A percentile compares a stretch with the other conserved stretches of the same genome.
Conservation (phyloP, 768 basidiomycete species). For the Macrocybe gigantea region DNA sequence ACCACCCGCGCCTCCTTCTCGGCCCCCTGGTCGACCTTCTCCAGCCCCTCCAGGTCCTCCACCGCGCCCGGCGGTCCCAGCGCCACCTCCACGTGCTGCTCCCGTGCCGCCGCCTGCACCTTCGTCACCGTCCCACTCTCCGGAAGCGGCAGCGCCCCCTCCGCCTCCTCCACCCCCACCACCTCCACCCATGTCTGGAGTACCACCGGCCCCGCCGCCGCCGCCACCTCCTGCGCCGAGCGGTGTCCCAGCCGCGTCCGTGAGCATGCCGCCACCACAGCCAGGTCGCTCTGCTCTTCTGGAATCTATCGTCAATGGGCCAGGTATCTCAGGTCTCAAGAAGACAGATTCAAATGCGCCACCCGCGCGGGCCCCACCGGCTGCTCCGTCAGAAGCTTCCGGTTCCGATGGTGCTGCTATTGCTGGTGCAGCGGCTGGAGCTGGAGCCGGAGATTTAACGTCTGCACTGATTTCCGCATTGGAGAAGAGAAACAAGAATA, state of each 20-base stretch:
- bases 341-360: slow-evolving; percentile 45
- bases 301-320: slow-evolving; percentile 71
- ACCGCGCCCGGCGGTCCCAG: slow-evolving; percentile 11
- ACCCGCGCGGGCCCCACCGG: slow-evolving; percentile 26
- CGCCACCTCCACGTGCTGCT: slow-evolving; percentile 12
- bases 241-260: background rate
- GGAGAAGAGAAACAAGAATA: slow-evolving; percentile 75
- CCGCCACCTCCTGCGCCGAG: slow-evolving; percentile 52
- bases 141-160: slow-evolving; percentile 19
- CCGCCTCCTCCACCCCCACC: slow-evolving; percentile 39
- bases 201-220: slow-evolving; percentile 26
- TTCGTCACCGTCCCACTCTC: slow-evolving; percentile 34
- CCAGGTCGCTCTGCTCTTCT: slow-evolving; percentile 45
- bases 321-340: slow-evolving; percentile 63
- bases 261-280: background rate
- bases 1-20: slow-evolving; percentile 8
- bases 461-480: slow-evolving; percentile 81
- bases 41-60: slow-evolving; percentile 9
- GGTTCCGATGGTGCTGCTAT: slow-evolving; percentile 23
- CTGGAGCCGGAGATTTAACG: slow-evolving; percentile 70
- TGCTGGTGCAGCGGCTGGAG: slow-evolving; percentile 30
- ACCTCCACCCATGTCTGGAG: slow-evolving; percentile 18
- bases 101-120: slow-evolving; percentile 6
- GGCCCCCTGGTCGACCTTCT: slow-evolving; percentile 9
- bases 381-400: slow-evolving; percentile 23